phyloP scores from a whole-genome alignment of 176 grass and related monocot genomes.

The Thinopyrum elongatum region DNA sequence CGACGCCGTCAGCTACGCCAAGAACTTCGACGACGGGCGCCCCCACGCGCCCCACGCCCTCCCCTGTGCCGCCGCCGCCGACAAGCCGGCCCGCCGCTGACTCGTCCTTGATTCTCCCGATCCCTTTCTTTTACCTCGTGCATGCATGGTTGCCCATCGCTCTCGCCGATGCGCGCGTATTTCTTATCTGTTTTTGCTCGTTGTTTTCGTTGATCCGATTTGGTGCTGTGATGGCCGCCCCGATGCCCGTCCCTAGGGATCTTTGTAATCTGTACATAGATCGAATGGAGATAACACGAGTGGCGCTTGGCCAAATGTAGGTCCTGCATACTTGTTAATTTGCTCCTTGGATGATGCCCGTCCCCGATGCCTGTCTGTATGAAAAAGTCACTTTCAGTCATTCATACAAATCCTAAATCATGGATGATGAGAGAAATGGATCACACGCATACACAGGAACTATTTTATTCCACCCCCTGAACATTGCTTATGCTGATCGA shows the following conservation, averaged over 20 bases:
- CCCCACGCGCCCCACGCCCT: constrained; percentile 15
- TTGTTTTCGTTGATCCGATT: neutral
- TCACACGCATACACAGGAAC: no score
- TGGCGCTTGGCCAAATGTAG: neutral
- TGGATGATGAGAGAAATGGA: no score
- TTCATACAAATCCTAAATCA: no score
- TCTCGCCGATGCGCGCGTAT: neutral
- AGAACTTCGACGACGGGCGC: constrained; percentile 88
- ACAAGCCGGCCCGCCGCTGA: constrained; percentile 29
- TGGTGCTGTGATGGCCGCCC: constrained; percentile 20
- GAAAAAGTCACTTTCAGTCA: no score
- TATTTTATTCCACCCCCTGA: neutral
- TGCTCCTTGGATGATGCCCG: neutral
- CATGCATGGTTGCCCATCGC: neutral
- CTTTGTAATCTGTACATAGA: constrained; percentile 51
- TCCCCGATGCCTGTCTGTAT: neutral
- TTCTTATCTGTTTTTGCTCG: neutral
- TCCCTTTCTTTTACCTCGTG: constrained; percentile 20
- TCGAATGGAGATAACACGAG: constrained; percentile 23
- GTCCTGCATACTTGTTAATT: neutral
- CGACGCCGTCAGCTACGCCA: constrained; percentile 90
- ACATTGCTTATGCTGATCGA: neutral
- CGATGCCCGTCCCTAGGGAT: neutral
- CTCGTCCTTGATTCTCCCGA: neutral
- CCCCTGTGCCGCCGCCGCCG: constrained; percentile 8